Conservation (phyloP, 2,329 filamentous ascomycete genomes). For the Diaporthe longicolla region DNA sequence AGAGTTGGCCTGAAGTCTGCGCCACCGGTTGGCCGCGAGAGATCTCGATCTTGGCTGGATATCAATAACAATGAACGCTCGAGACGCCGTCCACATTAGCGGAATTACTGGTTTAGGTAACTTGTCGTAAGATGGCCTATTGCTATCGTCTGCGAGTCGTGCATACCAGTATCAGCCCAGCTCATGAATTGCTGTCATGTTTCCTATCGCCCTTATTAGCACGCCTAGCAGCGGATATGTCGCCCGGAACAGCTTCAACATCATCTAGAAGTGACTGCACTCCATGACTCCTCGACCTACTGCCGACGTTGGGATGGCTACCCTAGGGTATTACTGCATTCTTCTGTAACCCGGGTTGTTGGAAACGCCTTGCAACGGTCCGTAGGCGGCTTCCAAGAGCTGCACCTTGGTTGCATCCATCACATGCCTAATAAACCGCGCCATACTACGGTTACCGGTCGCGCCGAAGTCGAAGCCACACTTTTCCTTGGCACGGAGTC, state of each 20-base stretch:
- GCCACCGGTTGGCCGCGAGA: neutral
- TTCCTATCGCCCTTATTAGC: no score
- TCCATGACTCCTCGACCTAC: neutral
- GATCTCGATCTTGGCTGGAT: neutral
- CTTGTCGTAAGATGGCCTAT: neutral
- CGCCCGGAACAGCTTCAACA: neutral
- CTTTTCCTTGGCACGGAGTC: neutral
- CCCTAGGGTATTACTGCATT: neutral
- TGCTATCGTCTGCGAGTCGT: neutral
- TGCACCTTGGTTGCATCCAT: neutral
- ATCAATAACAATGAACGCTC: slow-evolving; percentile 4
- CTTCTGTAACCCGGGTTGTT: neutral
- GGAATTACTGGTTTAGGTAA: neutral
- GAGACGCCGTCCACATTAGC: neutral
- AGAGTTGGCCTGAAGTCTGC: neutral
- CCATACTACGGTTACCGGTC: slow-evolving; percentile 11
- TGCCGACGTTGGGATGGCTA: neutral
- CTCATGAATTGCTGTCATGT: neutral
- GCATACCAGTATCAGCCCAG: neutral
- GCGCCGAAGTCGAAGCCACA: slow-evolving; percentile 25
- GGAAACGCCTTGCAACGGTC: neutral
- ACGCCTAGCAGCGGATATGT: neutral
- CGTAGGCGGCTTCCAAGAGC: neutral
- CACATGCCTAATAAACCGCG: neutral
- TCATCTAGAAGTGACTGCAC: neutral